These are phyloP conservation scores for Chytriomyces sp. DNA, from an alignment of 192 early-diverging fungal genomes.

Conservation along the genomic window DNA sequence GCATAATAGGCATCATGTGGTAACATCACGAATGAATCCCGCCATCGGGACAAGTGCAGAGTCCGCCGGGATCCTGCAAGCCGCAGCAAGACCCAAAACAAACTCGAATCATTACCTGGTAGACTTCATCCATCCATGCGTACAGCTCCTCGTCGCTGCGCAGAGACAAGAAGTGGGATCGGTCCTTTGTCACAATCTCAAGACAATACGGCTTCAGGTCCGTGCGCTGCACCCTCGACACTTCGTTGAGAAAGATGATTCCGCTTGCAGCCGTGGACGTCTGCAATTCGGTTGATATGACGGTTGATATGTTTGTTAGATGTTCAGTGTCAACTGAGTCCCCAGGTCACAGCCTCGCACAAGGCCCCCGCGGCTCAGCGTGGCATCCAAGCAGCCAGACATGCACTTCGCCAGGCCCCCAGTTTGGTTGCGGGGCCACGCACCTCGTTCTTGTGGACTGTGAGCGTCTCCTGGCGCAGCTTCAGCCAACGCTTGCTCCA, in stretches of 20 bases:
- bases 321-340: too few species aligned
- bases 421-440: background rate
- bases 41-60: too few species aligned
- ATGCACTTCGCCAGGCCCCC: constrained; percentile 61
- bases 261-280: constrained; percentile 50
- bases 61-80: too few species aligned
- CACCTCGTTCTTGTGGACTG: constrained; percentile 94
- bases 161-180: constrained; percentile 88
- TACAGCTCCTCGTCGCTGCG: constrained; percentile 97
- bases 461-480: constrained; percentile 84
- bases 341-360: too few species aligned
- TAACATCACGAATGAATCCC: too few species aligned
- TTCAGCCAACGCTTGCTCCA: constrained; percentile 93
- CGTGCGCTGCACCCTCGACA: constrained; percentile 81
- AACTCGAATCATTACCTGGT: too few species aligned
- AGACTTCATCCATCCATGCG: constrained; percentile 98
- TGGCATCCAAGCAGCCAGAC: constrained; percentile 49
- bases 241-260: constrained; percentile 90
- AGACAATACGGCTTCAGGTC: constrained; percentile 93
- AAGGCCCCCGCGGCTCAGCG: too few species aligned
- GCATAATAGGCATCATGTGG: too few species aligned
- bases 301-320: too few species aligned
- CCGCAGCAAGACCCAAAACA: too few species aligned
- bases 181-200: constrained; percentile 90
- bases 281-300: too few species aligned